A percentile compares a stretch with the other conserved stretches of the same genome.
Conservation (phyloP, 805 yeast species). For the Hanseniaspora lindneri region DNA sequence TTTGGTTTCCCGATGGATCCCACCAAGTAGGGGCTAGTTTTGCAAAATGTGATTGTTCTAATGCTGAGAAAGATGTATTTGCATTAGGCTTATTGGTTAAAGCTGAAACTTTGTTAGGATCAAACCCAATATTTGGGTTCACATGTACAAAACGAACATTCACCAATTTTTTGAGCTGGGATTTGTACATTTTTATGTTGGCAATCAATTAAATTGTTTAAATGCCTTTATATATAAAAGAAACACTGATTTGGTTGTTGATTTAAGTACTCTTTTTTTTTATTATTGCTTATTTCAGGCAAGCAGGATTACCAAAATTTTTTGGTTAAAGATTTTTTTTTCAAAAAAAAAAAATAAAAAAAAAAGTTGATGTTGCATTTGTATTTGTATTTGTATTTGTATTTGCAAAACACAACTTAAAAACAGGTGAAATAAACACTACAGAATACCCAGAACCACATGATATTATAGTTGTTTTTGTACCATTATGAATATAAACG, state of each 20-base stretch:
- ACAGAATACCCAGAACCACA: too few relatives aligned
- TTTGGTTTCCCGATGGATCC: constrained; percentile 87
- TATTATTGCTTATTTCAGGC: too few relatives aligned
- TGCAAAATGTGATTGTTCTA: constrained; percentile 72
- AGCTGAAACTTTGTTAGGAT: background rate
- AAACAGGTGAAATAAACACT: background rate
- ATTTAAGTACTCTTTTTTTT: too few relatives aligned
- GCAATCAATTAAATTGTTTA: too few relatives aligned
- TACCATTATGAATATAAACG: too few relatives aligned
- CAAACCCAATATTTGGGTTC: constrained; percentile 12
- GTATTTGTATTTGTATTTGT: too few relatives aligned
- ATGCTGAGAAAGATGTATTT: constrained; percentile 9
- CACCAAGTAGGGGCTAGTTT: constrained; percentile 94
- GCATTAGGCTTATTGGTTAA: background rate
- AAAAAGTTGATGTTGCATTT: too few relatives aligned
- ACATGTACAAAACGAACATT: background rate
- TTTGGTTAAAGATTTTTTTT: too few relatives aligned
- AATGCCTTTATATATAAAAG: too few relatives aligned
- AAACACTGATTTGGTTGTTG: background rate
- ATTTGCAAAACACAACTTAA: background rate
- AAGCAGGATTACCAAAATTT: too few relatives aligned
- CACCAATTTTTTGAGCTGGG: background rate
- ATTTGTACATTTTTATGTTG: constrained; percentile 9
- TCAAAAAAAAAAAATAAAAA: too few relatives aligned
- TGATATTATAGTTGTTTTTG: too few relatives aligned